These are phyloP conservation scores for Ilyonectria sp. DNA, from an alignment of 2,329 filamentous ascomycete genomes.

Conservation along the genomic window DNA sequence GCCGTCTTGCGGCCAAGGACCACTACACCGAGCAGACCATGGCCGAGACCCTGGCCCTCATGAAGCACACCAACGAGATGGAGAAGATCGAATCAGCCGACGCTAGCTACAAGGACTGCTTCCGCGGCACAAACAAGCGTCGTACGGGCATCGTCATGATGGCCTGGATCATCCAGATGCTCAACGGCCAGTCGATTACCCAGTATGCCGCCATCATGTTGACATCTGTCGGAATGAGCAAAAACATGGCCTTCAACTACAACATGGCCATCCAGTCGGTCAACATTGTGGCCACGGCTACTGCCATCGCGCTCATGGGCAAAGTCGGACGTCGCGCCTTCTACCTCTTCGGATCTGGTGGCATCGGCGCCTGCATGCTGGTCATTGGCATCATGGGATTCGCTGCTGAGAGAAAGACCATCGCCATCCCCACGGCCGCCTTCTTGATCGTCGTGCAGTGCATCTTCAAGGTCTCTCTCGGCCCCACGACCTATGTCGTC, in stretches of 20 bases:
- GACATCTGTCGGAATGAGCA: conserved; percentile 63
- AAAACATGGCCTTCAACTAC: conserved; percentile 59
- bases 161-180: conserved; percentile 51
- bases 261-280: conserved; percentile 66
- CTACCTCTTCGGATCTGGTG: conserved; percentile 58
- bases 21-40: conserved; percentile 57
- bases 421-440: conserved; percentile 47
- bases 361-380: conserved; percentile 58
- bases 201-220: conserved; percentile 69
- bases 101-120: conserved; percentile 65
- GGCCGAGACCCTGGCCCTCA: conserved; percentile 57
- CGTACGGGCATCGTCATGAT: conserved; percentile 57
- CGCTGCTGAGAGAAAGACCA: conserved; percentile 36
- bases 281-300: conserved; percentile 57
- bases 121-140: conserved; percentile 60
- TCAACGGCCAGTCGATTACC: conserved; percentile 64
- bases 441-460: conserved; percentile 68
- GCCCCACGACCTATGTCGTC: conserved; percentile 83
- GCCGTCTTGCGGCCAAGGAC: conserved; percentile 54
- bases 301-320: conserved; percentile 57
- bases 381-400: conserved; percentile 58
- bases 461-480: conserved; percentile 56
- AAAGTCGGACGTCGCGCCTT: conserved; percentile 57
- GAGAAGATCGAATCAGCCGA: conserved; percentile 59
- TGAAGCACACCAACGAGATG: conserved; percentile 59